phyloP scores from a whole-genome alignment of 2,329 filamentous ascomycete genomes.

The Cladosporium sphaerospermum region DNA sequence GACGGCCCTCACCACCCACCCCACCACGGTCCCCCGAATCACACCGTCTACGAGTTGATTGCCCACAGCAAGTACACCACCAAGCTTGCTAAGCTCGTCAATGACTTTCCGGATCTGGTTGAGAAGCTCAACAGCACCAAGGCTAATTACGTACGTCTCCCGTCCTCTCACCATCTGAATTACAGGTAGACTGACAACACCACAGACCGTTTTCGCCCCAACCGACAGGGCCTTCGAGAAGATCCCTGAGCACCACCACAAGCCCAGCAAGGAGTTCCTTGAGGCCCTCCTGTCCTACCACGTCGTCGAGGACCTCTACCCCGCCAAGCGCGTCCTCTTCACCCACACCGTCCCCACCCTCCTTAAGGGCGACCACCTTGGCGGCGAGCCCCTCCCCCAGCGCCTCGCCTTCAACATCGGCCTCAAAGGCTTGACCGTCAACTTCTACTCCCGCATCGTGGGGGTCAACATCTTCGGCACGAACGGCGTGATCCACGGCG shows the following conservation, averaged over 20 bases:
- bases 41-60: constrained; percentile 76
- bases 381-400: constrained; percentile 55
- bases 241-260: constrained; percentile 49
- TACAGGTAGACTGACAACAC: neutral
- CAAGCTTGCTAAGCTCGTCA: constrained; percentile 68
- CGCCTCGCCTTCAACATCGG: constrained; percentile 64
- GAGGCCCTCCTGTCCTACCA: constrained; percentile 70
- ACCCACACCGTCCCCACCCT: constrained; percentile 70
- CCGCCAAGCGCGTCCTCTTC: constrained; percentile 58
- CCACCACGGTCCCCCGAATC: constrained; percentile 48
- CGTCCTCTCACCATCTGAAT: neutral
- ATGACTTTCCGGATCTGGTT: constrained; percentile 66
- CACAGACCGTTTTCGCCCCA: constrained; percentile 68
- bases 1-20: constrained; percentile 31
- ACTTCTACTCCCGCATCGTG: constrained; percentile 69
- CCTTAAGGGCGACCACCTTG: constrained; percentile 53
- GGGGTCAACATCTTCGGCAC: constrained; percentile 64
- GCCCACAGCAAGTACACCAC: constrained; percentile 68
- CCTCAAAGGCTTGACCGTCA: constrained; percentile 60
- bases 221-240: constrained; percentile 69
- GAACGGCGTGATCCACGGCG: constrained; percentile 75
- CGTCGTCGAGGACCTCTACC: constrained; percentile 60
- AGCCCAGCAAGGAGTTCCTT: constrained; percentile 64
- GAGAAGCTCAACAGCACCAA: constrained; percentile 66
- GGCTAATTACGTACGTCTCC: constrained; percentile 49